Evolutionary conservation across 345 rosid genomes (phyloP), one percentile per base, ranked within the genome.

Genomic region (Pistacia integerrima): DNA sequence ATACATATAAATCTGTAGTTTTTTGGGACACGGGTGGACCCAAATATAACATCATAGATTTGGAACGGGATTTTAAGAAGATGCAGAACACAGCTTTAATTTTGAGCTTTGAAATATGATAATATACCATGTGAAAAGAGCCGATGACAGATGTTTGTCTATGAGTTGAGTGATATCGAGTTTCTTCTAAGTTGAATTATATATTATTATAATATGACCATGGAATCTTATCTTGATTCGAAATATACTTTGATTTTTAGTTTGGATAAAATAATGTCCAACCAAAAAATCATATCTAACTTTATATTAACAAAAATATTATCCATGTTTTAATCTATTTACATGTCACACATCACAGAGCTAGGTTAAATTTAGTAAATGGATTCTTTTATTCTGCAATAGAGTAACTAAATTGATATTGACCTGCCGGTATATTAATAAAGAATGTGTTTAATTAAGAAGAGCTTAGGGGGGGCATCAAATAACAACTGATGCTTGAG

Each of bases 1-100:
- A 4, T 44, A 17, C 0, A 8, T 41, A 4, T 54, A 17, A 41
- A 41, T 41, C 46, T 25, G 59, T 54, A 12, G 18, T 56, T 55
- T 44, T 44, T 69, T 59, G n/a, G 52, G 77, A 67, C 79, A 71
- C 11, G 41, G 2, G 71, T 78, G 84, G 86, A 76, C 76, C 82
- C 82, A 35, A 73, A 73, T 35, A 72, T 52, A 48, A 51, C 63
- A 67, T 75, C 58, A 71, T 25, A 72, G 80, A 80, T 80, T 80
- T 80, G 83, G 83, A 76, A 60, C 80, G 80, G 56, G 72, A 72
- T 76, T 76, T 80, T 67, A 76, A 30, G 77, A 80, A 72, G 80
- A 76, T 80, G 77, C 70, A 60, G 4, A 28, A 35, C 48, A 41
- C 46, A 41, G 46, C 46, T 41, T 41, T 41, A 41, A 41, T 41